These are phyloP conservation scores for Chaetomium tenue DNA, from an alignment of 495 filamentous ascomycete species.

Conservation along the genomic window DNA sequence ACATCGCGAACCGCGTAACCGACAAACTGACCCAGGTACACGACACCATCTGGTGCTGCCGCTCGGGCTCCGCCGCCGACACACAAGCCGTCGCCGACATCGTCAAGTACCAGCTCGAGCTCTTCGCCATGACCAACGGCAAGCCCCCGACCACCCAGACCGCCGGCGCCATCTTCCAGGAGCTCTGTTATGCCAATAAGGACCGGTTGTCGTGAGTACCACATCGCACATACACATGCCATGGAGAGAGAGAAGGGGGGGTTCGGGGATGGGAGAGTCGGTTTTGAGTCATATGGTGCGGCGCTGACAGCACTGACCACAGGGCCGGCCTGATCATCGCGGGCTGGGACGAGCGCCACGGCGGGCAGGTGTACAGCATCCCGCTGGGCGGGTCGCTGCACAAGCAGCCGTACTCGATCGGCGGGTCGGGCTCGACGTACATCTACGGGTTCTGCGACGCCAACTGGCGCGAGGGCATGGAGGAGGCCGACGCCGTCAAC, in stretches of 20 bases:
- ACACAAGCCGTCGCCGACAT: conserved; percentile 98
- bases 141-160: conserved; percentile 90
- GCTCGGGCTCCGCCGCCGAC: conserved; percentile 92
- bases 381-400: conserved; percentile 95
- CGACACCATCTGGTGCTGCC: conserved; percentile 99
- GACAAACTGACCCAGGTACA: conserved; percentile 98
- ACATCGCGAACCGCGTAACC: conserved; percentile 98
- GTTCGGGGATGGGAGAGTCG: not conserved
- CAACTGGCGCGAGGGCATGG: conserved; percentile 94
- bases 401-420: conserved; percentile 94
- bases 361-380: conserved; percentile 95
- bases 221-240: not conserved
- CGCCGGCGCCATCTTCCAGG: conserved; percentile 92
- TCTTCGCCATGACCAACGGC: conserved; percentile 85
- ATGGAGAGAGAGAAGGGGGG: no score
- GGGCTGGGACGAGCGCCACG: conserved; percentile 88
- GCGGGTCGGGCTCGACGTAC: conserved; percentile 96
- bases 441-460: conserved; percentile 99
- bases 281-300: not conserved
- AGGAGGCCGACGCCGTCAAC: conserved; percentile 82
- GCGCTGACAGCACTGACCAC: conserved; percentile 28
- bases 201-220: conserved; percentile 69
- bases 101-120: conserved; percentile 90
- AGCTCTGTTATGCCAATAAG: conserved; percentile 97
- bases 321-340: conserved; percentile 98